Percentiles rank a stretch among this genome's conserved stretches.
These are phyloP conservation scores for Penicillium fuscoglaucum DNA, from an alignment of 2,329 filamentous ascomycete genomes.

Conservation along the genomic window DNA sequence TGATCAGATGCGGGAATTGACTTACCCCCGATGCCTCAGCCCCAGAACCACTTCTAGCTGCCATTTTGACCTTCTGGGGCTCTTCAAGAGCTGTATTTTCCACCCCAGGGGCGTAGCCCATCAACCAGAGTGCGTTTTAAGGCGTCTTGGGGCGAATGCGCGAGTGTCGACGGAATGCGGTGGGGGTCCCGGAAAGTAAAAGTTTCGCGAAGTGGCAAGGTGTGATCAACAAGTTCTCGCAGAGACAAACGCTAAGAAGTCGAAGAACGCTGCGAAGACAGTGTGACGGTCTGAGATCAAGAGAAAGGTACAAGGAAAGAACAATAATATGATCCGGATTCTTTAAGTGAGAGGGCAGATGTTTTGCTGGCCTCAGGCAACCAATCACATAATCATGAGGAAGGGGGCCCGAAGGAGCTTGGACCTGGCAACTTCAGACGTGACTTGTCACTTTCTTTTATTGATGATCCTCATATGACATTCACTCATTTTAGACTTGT, in stretches of 20 bases:
- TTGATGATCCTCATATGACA: background rate
- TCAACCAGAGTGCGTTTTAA: conserved; percentile 12
- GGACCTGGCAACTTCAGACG: background rate
- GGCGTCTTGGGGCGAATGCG: conserved; percentile 16
- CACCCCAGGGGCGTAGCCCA: background rate
- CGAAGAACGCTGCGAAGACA: background rate
- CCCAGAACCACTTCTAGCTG: conserved; percentile 11
- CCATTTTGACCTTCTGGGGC: conserved; percentile 11
- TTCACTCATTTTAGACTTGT: background rate
- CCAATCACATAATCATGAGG: conserved; percentile 5
- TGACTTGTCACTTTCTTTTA: background rate
- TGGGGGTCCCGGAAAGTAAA: conserved; percentile 17
- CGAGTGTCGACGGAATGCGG: conserved; percentile 18
- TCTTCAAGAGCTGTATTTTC: conserved; percentile 4
- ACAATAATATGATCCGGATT: conserved; percentile 1
- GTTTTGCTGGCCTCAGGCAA: conserved; percentile 4
- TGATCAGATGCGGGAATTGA: background rate
- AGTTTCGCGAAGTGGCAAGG: conserved; percentile 15
- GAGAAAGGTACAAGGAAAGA: background rate
- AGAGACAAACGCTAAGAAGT: background rate
- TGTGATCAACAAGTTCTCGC: background rate
- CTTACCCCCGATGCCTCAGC: conserved; percentile 36
- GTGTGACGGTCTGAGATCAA: background rate
- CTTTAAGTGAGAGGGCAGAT: conserved; percentile 1
- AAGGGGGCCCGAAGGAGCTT: background rate